Percentiles rank a stretch among this genome's conserved stretches.
phyloP scores from a whole-genome alignment of 2,329 filamentous ascomycete genomes.

The Penicillium capsulatum region DNA sequence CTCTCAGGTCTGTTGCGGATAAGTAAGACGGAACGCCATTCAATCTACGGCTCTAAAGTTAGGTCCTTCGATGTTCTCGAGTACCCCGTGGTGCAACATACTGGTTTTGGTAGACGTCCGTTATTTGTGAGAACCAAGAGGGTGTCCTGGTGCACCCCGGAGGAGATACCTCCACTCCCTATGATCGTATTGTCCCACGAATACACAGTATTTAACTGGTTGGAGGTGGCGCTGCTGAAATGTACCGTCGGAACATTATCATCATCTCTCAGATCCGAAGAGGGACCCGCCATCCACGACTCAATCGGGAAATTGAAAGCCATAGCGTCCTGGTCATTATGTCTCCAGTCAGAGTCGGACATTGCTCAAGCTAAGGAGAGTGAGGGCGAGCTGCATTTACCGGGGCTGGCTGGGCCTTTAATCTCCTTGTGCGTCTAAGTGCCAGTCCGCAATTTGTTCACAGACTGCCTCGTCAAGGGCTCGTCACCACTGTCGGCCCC shows the following conservation, averaged over 20 bases:
- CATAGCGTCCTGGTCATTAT: not conserved
- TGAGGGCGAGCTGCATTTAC: not conserved
- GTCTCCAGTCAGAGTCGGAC: not conserved
- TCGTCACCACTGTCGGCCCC: not conserved
- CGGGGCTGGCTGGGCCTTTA: not conserved
- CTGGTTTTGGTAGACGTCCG: not conserved
- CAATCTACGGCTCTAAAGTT: not conserved
- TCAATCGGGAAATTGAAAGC: not conserved
- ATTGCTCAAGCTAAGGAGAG: not conserved
- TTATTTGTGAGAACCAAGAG: not conserved
- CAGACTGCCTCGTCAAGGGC: not conserved
- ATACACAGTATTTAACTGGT: not conserved
- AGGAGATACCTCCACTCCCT: not conserved
- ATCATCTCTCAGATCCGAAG: not conserved
- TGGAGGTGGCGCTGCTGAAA: not conserved
- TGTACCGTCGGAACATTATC: not conserved
- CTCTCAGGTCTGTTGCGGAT: not conserved
- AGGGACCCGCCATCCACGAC: not conserved
- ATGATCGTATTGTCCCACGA: not conserved
- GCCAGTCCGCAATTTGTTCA: not conserved
- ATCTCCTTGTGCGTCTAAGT: not conserved
- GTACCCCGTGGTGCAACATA: not conserved
- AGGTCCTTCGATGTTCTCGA: not conserved
- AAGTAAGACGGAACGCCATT: not conserved
- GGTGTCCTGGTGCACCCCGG: not conserved